Evolutionary conservation across 345 rosid genomes (phyloP).

Genomic region (Populus nigra): DNA sequence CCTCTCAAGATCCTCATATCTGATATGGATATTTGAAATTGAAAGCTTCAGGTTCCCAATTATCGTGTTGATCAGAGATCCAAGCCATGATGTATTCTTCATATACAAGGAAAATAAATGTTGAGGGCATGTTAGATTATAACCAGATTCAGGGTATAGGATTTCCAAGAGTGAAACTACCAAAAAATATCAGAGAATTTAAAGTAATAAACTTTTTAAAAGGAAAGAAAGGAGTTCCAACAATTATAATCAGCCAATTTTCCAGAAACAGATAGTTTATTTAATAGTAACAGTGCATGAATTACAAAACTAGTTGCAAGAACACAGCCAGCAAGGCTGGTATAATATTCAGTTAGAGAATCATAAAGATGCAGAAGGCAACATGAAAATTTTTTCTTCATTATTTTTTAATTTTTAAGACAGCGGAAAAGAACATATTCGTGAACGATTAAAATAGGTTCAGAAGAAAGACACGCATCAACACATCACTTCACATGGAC

Average conservation of each 20-base stretch:
- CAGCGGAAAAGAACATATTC: background rate
- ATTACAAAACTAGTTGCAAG: too few relatives aligned
- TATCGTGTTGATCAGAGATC: conserved; percentile 86
- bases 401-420: too few relatives aligned
- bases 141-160: conserved; percentile 5
- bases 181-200: conserved; percentile 1
- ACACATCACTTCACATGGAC: background rate
- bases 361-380: too few relatives aligned
- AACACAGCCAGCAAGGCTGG: too few relatives aligned
- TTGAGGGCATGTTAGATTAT: conserved; percentile 21
- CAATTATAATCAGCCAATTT: too few relatives aligned
- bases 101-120: conserved; percentile 32
- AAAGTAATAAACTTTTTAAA: too few relatives aligned
- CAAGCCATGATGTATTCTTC: conserved; percentile 95
- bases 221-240: too few relatives aligned
- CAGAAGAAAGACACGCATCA: background rate
- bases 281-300: too few relatives aligned
- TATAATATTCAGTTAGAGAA: too few relatives aligned
- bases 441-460: background rate
- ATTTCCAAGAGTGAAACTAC: conserved; percentile 3
- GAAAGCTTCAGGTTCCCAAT: conserved; percentile 97
- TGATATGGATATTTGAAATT: conserved; percentile 90
- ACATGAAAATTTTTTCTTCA: too few relatives aligned
- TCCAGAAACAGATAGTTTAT: too few relatives aligned
- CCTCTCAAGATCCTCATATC: conserved; percentile 99